A percentile compares a stretch with the other conserved stretches of the same genome.
Conservation (phyloP, 2,329 filamentous ascomycete genomes). For the Dothiorella sarmentorum region DNA sequence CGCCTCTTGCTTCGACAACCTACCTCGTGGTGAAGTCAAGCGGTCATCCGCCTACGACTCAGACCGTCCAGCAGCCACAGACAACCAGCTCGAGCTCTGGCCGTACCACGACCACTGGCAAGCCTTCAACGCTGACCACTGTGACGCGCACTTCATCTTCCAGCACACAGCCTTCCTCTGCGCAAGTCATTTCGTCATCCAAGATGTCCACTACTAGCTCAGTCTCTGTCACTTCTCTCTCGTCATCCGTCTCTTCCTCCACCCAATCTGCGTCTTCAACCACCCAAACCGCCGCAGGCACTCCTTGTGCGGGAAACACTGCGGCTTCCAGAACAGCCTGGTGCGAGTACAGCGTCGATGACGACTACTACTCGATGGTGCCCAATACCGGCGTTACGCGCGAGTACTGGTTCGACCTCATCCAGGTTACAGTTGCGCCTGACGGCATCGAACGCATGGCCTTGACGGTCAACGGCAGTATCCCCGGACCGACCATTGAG, state of each 20-base stretch:
- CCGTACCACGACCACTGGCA: background rate
- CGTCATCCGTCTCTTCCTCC: background rate
- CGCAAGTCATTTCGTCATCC: background rate
- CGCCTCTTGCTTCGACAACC: background rate
- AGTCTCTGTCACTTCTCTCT: background rate
- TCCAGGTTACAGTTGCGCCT: constrained; percentile 49
- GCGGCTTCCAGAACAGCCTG: constrained; percentile 28
- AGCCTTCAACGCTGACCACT: background rate
- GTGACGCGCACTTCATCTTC: background rate
- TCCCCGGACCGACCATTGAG: constrained; percentile 15
- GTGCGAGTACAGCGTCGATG: constrained; percentile 50
- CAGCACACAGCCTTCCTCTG: background rate
- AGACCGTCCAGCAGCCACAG: background rate
- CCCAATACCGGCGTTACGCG: constrained; percentile 56
- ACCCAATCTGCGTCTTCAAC: background rate
- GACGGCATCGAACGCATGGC: constrained; percentile 52
- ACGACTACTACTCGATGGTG: constrained; percentile 50
- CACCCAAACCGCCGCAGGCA: background rate
- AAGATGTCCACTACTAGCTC: background rate
- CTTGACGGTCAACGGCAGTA: constrained; percentile 6
- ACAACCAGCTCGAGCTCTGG: background rate
- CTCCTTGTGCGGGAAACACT: constrained; percentile 8
- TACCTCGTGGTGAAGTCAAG: background rate
- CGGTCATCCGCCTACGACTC: background rate
- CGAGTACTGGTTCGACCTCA: constrained; percentile 53